Conservation (phyloP, 2,329 filamentous ascomycete species). For the Akanthomyces uredinophilus region DNA sequence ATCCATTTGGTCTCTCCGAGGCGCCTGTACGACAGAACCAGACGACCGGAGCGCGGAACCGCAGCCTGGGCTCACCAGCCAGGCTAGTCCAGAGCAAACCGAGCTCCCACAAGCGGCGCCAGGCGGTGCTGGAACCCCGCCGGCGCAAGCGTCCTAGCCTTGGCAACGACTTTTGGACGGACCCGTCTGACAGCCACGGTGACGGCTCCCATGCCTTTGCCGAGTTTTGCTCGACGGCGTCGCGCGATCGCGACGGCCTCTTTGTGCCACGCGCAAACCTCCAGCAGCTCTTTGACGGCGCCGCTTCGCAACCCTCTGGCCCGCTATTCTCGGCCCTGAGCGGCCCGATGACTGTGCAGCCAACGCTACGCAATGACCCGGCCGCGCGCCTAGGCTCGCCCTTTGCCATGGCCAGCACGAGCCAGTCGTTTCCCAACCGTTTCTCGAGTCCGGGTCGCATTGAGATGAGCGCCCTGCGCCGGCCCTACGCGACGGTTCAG, state of each 20-base stretch:
- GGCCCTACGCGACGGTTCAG: conserved; percentile 55
- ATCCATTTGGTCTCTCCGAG: conserved; percentile 28
- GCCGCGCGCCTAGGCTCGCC: conserved; percentile 55
- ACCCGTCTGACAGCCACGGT: conserved; percentile 31
- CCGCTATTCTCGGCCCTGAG: conserved; percentile 20
- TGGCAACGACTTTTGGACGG: conserved; percentile 49
- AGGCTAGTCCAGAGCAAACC: conserved; percentile 45
- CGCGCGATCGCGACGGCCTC: conserved; percentile 31
- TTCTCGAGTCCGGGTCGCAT: conserved; percentile 43
- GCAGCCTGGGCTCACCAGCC: conserved; percentile 49
- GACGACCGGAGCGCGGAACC: conserved; percentile 43
- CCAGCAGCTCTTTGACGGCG: conserved; percentile 34
- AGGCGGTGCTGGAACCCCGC: conserved; percentile 42
- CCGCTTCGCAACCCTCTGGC: conserved; percentile 12
- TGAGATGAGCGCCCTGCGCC: conserved; percentile 39
- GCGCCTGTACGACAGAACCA: conserved; percentile 39
- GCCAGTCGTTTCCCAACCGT: conserved; percentile 58
- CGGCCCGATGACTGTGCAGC: not conserved
- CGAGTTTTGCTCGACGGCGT: conserved; percentile 31
- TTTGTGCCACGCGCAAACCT: conserved; percentile 39
- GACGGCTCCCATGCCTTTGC: conserved; percentile 20
- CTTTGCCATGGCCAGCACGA: conserved; percentile 45
- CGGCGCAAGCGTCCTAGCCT: conserved; percentile 49
- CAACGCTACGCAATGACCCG: conserved; percentile 26
- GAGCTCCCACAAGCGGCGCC: conserved; percentile 52